Base-by-base conservation (phyloP, 2,329 filamentous ascomycete species). In the Paracoccidioides lutzii region DNA sequence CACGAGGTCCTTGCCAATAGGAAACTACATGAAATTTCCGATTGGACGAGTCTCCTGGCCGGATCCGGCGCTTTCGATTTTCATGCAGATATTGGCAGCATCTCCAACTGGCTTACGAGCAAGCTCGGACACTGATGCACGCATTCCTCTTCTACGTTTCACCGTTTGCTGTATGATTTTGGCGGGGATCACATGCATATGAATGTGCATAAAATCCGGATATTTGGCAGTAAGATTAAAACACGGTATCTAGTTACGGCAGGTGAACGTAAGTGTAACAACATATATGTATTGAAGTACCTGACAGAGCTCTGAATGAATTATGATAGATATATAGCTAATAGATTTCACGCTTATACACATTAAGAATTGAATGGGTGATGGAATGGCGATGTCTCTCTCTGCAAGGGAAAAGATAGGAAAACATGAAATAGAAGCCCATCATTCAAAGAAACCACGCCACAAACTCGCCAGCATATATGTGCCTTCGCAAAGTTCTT, bases 1-100 rank as follows among this genome's bases (percentile, higher is more conserved):
- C 67, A 70, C 53, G 56, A 67, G 37, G 58, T 56, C 43, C 64
- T 71, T 53, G 69, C 66, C 33, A 73, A 70, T 28, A 69, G 68
- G 46, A 74, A 73, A 15, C 59, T 82, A 15, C 78, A 81, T 55
- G 75, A 81, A 52, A 73, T 81, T 22, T 59, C 64, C 10, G 64
- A 72, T 49, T 77, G 74, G 71, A 43, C 43, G 30, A 32, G 44
- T 6, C 37, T 62, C 9, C 56, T 66, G 6, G 53, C 38, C 40
- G 45, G 41, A 49, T 51, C 53, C 42, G 54, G 40, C 41, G 51
- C 38, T n/a, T 57, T 56, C 32, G 50, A 43, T 33, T 55, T 45
- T 9, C 15, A 41, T 43, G 48, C 54, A 12, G 58, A 60, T 33
- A 37, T 54, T 32, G 28, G 41, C 33, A 55, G 52, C 7, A 52